A percentile compares a stretch with the other conserved stretches of the same genome.
These are phyloP conservation scores for Penicillium sp. DNA, from an alignment of 2,329 filamentous ascomycete species.

Conservation along the genomic window DNA sequence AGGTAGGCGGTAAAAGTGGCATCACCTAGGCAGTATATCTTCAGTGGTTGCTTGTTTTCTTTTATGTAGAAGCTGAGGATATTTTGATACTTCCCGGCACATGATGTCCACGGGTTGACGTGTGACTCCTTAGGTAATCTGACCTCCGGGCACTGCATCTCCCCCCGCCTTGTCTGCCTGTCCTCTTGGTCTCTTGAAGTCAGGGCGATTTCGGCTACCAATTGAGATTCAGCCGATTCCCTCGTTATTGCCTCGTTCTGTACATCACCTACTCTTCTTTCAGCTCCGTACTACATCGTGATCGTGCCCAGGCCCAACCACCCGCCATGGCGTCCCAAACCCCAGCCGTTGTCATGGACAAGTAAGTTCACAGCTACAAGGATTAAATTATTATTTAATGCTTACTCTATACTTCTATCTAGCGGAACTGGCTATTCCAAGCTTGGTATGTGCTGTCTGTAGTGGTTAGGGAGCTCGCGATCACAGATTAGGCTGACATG, in stretches of 20 bases:
- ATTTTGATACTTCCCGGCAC: conserved; percentile 7
- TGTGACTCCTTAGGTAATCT: conserved; percentile 19
- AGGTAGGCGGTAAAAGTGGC: not conserved
- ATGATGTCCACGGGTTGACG: conserved; percentile 7
- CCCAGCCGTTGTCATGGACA: conserved; percentile 99
- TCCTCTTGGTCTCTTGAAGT: conserved; percentile 17
- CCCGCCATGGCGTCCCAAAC: conserved; percentile 88
- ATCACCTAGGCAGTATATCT: not conserved
- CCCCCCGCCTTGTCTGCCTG: conserved; percentile 29
- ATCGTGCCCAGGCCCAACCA: conserved; percentile 8
- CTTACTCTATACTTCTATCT: conserved; percentile 25
- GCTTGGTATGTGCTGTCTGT: conserved; percentile 66
- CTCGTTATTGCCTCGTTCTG: not conserved
- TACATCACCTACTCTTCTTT: not conserved
- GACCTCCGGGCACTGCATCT: conserved; percentile 11
- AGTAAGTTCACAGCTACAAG: conserved; percentile 62
- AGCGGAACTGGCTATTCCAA: conserved; percentile 99
- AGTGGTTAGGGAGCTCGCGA: conserved; percentile 11
- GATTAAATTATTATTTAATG: conserved; percentile 12
- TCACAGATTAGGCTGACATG: conserved; percentile 35
- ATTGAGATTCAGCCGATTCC: conserved; percentile 6
- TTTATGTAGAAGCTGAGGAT: not conserved
- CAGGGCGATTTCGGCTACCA: conserved; percentile 3
- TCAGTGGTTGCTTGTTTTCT: not conserved
- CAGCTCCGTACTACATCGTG: not conserved